A percentile compares a stretch with the other conserved stretches of the same genome.
Conservation (phyloP, 192 early-diverging fungal genomes). For the Jimgerdemannia flammicorona region DNA sequence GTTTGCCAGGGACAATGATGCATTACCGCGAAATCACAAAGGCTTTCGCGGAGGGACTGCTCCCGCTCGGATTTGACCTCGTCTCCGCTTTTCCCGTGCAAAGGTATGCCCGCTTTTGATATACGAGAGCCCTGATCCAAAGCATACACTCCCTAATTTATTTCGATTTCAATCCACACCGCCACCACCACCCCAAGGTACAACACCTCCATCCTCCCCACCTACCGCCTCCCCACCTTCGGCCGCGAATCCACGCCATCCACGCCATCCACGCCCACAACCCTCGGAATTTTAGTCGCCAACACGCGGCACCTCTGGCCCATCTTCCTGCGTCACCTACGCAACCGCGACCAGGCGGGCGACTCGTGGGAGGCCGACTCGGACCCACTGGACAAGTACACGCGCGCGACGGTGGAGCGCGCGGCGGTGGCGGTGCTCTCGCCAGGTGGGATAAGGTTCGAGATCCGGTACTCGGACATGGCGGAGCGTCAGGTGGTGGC, state of each 20-base stretch:
- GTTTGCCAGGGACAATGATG: not conserved
- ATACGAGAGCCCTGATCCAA: too few species aligned
- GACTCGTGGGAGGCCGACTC: not conserved
- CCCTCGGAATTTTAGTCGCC: not conserved
- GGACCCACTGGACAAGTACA: not conserved
- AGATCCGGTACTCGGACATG: not conserved
- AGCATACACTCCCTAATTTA: not conserved
- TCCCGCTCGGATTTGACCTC: not conserved
- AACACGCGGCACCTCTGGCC: not conserved
- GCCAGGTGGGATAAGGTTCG: not conserved
- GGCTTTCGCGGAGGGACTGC: not conserved
- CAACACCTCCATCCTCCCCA: not conserved
- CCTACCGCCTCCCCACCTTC: not conserved
- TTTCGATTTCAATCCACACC: not conserved
- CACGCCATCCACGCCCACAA: not conserved
- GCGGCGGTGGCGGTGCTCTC: not conserved
- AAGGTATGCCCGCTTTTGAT: not conserved
- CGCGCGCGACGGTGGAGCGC: not conserved
- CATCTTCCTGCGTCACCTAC: not conserved
- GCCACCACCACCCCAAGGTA: not conserved
- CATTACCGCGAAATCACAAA: not conserved
- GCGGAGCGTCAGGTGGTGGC: not conserved
- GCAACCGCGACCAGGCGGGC: not conserved
- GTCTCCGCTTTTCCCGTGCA: not conserved
- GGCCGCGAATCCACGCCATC: not conserved